Base-by-base conservation (phyloP, 176 grass and related monocot species). In the Elaeis guineensis region DNA sequence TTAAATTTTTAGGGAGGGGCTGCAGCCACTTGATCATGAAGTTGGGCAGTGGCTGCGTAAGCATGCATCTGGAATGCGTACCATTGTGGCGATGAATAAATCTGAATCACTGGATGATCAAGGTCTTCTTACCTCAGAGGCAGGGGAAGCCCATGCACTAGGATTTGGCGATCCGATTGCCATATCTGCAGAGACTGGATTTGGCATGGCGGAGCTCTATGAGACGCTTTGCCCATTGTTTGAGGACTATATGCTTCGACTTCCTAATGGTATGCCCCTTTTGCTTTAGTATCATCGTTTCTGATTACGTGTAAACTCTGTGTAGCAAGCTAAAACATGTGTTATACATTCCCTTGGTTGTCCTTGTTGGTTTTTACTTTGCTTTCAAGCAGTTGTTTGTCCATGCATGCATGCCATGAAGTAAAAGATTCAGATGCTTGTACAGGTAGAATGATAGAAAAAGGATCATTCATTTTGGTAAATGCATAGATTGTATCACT, bases 131-230 rank as follows among this genome's bases (percentile, higher is more conserved):
- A 79, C 80, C 32, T 79, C 84, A 21, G 86, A 84, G 22, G 80
- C 87, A 54, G 92, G 92, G 51, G 86, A 96, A 69, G 92, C 92
- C 35, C 78, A 97, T 71, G 85, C 60, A 71, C 79, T 97, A 80
- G 92, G 92, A 17, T 91, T 97, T 78, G 92, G 92, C 56, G 92
- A 97, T 55, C 87, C 87, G n/a, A 72, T 97, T 88, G 84, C 92
- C 17, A 97, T 97, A 77, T 97, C 92, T n/a, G 87, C 87, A 52
- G 92, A 97, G 69, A 97, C 92, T 63, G 92, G 92, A 15, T 77
- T 97, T 39, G 92, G 87, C 25, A 91, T 91, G 92, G 92, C 87
- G 55, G 92, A 97, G 57, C 87, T 97, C 72, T 97, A 97, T 75
- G 92, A 91, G 55, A 64, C 58, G 59, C 78, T 97, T 23, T 69